Conservation (phyloP, 1,284 basidiomycete genomes). For the Cryptococcus jaspeensis region DNA sequence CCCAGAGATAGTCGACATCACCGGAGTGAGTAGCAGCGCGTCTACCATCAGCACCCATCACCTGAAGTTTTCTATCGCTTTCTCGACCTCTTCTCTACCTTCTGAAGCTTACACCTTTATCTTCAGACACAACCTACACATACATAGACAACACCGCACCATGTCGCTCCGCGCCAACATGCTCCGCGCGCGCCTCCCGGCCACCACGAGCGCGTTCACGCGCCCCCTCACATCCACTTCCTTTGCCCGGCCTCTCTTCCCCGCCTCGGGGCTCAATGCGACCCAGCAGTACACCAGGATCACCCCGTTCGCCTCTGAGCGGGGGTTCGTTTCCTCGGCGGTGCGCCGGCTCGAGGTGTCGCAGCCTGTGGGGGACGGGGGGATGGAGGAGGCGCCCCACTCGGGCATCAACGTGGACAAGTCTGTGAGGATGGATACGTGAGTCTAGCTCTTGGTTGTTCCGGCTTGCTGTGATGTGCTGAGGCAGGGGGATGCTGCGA, state of each 20-base stretch:
- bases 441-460: constrained; percentile 22
- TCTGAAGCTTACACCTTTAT: too few relatives aligned
- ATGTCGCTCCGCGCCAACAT: constrained; percentile 31
- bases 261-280: constrained; percentile 3
- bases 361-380: constrained; percentile 32
- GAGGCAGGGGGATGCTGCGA: background rate
- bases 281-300: background rate
- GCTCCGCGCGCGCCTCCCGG: constrained; percentile 16
- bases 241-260: constrained; percentile 7
- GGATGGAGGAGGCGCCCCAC: constrained; percentile 39
- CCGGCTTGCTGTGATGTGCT: too few relatives aligned
- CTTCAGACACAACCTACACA: background rate
- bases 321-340: constrained; percentile 12
- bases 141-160: constrained; percentile 2
- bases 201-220: background rate
- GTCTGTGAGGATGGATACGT: constrained; percentile 44
- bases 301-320: background rate
- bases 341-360: constrained; percentile 20
- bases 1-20: too few relatives aligned
- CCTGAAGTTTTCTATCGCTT: too few relatives aligned
- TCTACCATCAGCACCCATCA: too few relatives aligned
- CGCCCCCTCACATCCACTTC: constrained; percentile 6
- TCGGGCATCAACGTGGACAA: constrained; percentile 46
- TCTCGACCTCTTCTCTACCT: too few relatives aligned
- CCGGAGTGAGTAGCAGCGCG: too few relatives aligned